Conservation (phyloP, 2,329 filamentous ascomycete genomes). For the Fusarium musae region DNA sequence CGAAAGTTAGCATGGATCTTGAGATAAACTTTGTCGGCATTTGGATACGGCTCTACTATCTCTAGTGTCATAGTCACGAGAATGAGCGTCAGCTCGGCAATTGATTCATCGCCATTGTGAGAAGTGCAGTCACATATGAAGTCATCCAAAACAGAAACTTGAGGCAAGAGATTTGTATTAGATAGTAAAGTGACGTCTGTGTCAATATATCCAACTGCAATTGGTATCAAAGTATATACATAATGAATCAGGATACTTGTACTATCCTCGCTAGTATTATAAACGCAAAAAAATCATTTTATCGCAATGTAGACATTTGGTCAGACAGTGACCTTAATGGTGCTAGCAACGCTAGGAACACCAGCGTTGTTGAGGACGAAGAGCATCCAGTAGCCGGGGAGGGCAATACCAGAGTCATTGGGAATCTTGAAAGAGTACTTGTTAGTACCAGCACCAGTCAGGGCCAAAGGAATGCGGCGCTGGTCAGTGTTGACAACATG, state of each 20-base stretch:
- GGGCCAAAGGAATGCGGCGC: constrained; percentile 27
- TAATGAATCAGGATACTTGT: background rate
- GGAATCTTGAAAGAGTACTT: constrained; percentile 31
- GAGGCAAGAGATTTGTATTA: constrained; percentile 5
- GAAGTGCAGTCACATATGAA: background rate
- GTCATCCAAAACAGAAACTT: background rate
- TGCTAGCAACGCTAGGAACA: constrained; percentile 33
- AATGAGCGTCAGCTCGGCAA: background rate
- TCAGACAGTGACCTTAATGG: constrained; percentile 29
- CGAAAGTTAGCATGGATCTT: background rate
- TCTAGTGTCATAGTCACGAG: background rate
- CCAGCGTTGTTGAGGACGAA: constrained; percentile 34
- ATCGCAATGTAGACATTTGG: background rate
- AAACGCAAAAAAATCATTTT: background rate
- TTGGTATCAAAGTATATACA: constrained; percentile 18
- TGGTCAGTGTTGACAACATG: constrained; percentile 39
- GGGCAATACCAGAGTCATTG: constrained; percentile 27
- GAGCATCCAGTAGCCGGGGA: constrained; percentile 39
- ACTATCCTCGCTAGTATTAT: background rate
- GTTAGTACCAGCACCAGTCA: constrained; percentile 22
- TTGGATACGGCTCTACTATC: background rate
- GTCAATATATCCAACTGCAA: background rate
- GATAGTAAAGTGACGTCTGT: background rate
- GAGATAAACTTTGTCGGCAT: background rate
- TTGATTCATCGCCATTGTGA: background rate